phyloP scores from a whole-genome alignment of 192 early-diverging fungal genomes.

The Coemansia guatemalensis region DNA sequence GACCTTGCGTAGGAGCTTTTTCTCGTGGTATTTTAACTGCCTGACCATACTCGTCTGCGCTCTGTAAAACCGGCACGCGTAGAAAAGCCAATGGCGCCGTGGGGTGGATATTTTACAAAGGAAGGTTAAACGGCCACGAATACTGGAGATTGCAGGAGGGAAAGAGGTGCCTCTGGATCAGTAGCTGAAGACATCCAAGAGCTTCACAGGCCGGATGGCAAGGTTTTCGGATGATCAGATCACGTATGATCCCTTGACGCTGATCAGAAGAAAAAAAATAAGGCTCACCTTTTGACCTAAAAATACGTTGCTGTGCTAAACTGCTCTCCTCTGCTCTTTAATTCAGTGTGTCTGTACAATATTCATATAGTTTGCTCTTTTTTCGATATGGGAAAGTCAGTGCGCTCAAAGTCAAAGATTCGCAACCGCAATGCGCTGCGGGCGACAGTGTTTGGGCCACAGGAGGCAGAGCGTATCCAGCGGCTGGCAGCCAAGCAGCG shows the following conservation, averaged over 20 bases:
- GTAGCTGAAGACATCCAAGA: no score
- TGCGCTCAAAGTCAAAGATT: slow-evolving; percentile 48
- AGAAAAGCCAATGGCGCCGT: no score
- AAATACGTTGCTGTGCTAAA: not conserved
- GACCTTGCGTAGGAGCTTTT: slow-evolving; percentile 94
- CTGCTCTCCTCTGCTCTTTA: not conserved
- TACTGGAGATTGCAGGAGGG: no score
- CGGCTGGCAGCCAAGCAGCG: slow-evolving; percentile 44
- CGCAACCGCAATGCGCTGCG: slow-evolving; percentile 41
- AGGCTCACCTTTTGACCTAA: no score
- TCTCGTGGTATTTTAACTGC: slow-evolving; percentile 90
- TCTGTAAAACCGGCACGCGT: no score
- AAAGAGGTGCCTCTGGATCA: no score
- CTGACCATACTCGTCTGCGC: slow-evolving; percentile 45
- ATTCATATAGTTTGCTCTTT: slow-evolving; percentile 1
- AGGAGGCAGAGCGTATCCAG: slow-evolving; percentile 46
- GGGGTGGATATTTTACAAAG: no score
- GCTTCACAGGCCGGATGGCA: no score
- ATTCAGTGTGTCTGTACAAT: slow-evolving; percentile 1
- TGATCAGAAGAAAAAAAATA: slow-evolving; percentile 10
- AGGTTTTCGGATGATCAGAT: slow-evolving; percentile 9
- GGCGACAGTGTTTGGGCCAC: slow-evolving; percentile 38
- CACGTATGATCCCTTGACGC: not conserved
- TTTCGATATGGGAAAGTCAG: slow-evolving; percentile 34
- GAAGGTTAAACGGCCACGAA: no score